Evolutionary conservation across 2,329 filamentous ascomycete genomes (phyloP).

Genomic region (Aspergillus chevalieri): DNA sequence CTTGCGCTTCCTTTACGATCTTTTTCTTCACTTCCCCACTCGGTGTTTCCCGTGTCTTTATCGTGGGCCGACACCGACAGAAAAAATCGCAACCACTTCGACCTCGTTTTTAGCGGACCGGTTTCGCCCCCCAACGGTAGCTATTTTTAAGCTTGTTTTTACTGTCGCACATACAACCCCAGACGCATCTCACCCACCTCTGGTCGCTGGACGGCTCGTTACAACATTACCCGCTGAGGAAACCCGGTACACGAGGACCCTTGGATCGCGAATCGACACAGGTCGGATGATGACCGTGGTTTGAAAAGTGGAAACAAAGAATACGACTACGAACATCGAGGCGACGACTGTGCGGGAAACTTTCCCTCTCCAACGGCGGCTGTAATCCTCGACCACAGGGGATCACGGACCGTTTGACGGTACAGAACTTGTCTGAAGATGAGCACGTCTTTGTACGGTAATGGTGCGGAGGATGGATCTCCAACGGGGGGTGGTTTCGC

Average conservation of each 20-base stretch:
- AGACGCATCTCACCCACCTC: background rate
- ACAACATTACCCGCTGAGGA: conserved; percentile 4
- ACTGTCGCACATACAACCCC: conserved; percentile 7
- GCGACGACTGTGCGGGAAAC: conserved; percentile 15
- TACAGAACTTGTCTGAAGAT: background rate
- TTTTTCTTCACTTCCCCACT: conserved; percentile 1
- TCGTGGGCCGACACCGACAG: conserved; percentile 4
- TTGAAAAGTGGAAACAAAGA: conserved; percentile 13
- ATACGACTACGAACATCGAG: conserved; percentile 12
- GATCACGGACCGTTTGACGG: conserved; percentile 11
- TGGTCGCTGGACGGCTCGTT: conserved; percentile 29
- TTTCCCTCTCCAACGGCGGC: conserved; percentile 12
- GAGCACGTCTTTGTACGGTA: conserved; percentile 5
- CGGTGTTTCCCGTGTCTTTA: conserved; percentile 1
- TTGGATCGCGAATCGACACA: background rate
- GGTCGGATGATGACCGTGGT: conserved; percentile 25
- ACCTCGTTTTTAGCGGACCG: background rate
- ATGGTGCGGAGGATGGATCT: conserved; percentile 6
- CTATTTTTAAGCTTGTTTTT: conserved; percentile 1
- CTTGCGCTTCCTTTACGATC: background rate
- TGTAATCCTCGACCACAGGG: conserved; percentile 16
- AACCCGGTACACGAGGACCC: conserved; percentile 1
- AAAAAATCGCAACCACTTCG: background rate
- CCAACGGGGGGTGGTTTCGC: conserved; percentile 14
- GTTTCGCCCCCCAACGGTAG: conserved; percentile 4